These are phyloP conservation scores for Arthrocladium fulminans DNA, from an alignment of 2,329 filamentous ascomycete species.

Conservation along the genomic window DNA sequence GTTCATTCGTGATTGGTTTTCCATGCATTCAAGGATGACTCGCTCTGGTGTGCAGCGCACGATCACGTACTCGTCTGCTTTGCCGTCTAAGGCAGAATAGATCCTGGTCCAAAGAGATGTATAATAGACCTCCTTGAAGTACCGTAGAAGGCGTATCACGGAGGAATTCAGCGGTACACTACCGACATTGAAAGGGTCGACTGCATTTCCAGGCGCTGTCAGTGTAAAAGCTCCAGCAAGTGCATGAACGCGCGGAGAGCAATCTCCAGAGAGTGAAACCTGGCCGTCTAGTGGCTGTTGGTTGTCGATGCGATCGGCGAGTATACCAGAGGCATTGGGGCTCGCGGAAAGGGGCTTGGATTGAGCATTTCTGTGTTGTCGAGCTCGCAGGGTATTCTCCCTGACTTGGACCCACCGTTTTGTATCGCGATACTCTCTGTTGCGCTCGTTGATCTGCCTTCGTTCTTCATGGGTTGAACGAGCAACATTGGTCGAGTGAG, in stretches of 20 bases:
- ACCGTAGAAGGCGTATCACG: not conserved
- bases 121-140: not conserved
- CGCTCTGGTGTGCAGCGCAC: not conserved
- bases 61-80: not conserved
- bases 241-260: not conserved
- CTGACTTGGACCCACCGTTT: not conserved
- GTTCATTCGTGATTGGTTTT: not conserved
- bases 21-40: slow-evolving; percentile 1
- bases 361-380: not conserved
- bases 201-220: not conserved
- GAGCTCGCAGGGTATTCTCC: not conserved
- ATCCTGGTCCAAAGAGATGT: not conserved
- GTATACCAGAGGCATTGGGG: too few species aligned
- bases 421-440: not conserved
- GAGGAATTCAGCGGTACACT: not conserved
- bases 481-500: not conserved
- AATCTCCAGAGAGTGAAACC: not conserved
- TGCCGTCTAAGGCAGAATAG: not conserved
- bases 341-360: not conserved
- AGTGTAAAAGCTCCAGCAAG: not conserved
- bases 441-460: slow-evolving; percentile 3
- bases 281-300: too few species aligned
- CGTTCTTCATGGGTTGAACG: not conserved
- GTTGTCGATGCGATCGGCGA: too few species aligned
- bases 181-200: not conserved